Conservation (phyloP, 805 yeast species). For the Starmerella apicola region DNA sequence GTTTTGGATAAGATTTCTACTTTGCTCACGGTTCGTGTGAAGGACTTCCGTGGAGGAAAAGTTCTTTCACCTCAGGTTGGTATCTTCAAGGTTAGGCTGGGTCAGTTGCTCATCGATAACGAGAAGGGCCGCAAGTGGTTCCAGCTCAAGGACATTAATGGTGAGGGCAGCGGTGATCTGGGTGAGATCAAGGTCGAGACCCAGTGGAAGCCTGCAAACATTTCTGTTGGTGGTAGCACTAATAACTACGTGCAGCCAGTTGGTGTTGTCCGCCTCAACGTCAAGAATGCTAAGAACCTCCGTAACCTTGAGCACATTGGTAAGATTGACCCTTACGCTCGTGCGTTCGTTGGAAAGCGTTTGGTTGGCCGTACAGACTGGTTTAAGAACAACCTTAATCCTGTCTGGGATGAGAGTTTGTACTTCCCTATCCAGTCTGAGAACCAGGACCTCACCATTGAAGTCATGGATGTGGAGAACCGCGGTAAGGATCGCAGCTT, state of each 20-base stretch:
- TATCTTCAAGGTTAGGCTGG: slow-evolving; percentile 38
- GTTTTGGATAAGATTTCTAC: slow-evolving; percentile 59
- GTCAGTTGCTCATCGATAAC: slow-evolving; percentile 60
- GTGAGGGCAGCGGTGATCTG: slow-evolving; percentile 17
- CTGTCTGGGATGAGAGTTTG: slow-evolving; percentile 73
- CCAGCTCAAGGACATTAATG: slow-evolving; percentile 42
- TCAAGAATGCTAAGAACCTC: slow-evolving; percentile 60
- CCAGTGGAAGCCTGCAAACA: slow-evolving; percentile 75
- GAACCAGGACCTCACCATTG: slow-evolving; percentile 69
- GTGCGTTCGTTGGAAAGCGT: slow-evolving; percentile 65
- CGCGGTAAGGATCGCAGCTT: slow-evolving; percentile 71
- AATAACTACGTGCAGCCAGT: slow-evolving; percentile 88
- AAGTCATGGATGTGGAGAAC: slow-evolving; percentile 83
- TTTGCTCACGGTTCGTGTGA: slow-evolving; percentile 54
- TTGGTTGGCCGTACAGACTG: slow-evolving; percentile 68
- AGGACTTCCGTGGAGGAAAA: slow-evolving; percentile 45
- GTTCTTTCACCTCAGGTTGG: slow-evolving; percentile 46
- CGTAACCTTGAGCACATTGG: slow-evolving; percentile 82
- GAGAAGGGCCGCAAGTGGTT: slow-evolving; percentile 72
- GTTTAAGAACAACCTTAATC: slow-evolving; percentile 52
- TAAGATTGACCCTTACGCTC: slow-evolving; percentile 80
- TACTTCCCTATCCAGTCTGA: slow-evolving; percentile 75
- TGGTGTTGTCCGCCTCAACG: slow-evolving; percentile 67
- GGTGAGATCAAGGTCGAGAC: slow-evolving; percentile 65
- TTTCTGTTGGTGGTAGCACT: slow-evolving; percentile 48